phyloP scores from a whole-genome alignment of 345 rosid species.

The Streptanthus diversifolius region DNA sequence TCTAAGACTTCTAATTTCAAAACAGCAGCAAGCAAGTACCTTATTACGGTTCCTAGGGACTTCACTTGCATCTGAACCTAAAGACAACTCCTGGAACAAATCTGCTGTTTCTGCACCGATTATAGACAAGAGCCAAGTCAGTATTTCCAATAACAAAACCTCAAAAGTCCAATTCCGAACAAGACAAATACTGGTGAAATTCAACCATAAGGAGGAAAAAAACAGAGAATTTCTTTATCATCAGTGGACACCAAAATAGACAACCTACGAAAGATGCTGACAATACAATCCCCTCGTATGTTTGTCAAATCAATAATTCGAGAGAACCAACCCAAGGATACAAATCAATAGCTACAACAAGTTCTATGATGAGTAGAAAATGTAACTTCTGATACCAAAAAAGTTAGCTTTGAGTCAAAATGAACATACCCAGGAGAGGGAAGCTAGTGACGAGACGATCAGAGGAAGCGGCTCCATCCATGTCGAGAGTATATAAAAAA shows the following conservation, averaged over 20 bases:
- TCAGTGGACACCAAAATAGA: not conserved
- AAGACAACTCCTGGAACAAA: slow-evolving; percentile 52
- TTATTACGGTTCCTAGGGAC: slow-evolving; percentile 34
- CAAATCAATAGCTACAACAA: not conserved
- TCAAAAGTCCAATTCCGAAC: not conserved
- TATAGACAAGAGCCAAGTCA: slow-evolving; percentile 11
- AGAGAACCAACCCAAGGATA: not conserved
- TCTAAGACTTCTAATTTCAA: not conserved
- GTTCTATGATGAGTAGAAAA: not conserved
- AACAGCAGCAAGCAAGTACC: slow-evolving; percentile 35
- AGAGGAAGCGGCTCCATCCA: slow-evolving; percentile 51
- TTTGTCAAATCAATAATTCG: not conserved
- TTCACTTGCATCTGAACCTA: slow-evolving; percentile 48
- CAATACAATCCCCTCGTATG: not conserved
- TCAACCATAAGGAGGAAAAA: not conserved
- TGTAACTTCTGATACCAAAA: slow-evolving; percentile 11
- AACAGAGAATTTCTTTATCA: not conserved
- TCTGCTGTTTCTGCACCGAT: slow-evolving; percentile 52
- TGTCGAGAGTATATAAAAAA: slow-evolving; percentile 16
- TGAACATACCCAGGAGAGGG: slow-evolving; percentile 45
- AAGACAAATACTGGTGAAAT: slow-evolving; percentile 2
- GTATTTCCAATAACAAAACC: not conserved
- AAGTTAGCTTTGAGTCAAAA: not conserved
- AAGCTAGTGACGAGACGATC: slow-evolving; percentile 52
- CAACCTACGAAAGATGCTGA: not conserved